These are phyloP conservation scores for Bruguiera gymnorhiza DNA, from an alignment of 345 rosid genomes.

Conservation along the genomic window DNA sequence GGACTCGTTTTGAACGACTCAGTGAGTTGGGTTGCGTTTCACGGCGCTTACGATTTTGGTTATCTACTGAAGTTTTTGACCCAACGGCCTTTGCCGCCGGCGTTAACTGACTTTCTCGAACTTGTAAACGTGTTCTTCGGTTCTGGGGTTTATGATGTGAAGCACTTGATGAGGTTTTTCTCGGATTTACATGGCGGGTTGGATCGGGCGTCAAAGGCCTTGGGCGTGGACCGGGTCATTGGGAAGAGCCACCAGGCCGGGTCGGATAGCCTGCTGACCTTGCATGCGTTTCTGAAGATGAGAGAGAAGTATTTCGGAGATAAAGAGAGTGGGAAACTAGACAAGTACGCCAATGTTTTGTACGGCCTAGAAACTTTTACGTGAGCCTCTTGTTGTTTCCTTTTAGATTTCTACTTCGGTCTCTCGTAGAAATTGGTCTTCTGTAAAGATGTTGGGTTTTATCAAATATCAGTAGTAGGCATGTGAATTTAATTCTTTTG, in stretches of 20 bases:
- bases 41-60: slow-evolving; percentile 93
- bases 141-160: slow-evolving; percentile 58
- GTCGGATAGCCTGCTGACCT: slow-evolving; percentile 81
- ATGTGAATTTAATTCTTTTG: neutral
- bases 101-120: slow-evolving; percentile 46
- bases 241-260: slow-evolving; percentile 95
- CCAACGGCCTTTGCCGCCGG: slow-evolving; percentile 47
- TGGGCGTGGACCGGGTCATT: slow-evolving; percentile 59
- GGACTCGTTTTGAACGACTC: slow-evolving; percentile 70
- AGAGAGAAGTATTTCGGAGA: slow-evolving; percentile 52
- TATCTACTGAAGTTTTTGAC: slow-evolving; percentile 80
- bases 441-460: slow-evolving; percentile 1
- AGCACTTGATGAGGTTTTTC: slow-evolving; percentile 74
- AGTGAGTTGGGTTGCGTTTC: slow-evolving; percentile 90
- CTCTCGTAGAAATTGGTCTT: neutral
- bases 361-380: slow-evolving; percentile 50
- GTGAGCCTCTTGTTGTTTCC: neutral
- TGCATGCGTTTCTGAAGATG: slow-evolving; percentile 73
- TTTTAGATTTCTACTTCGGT: neutral
- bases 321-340: slow-evolving; percentile 44
- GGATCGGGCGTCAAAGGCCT: slow-evolving; percentile 57
- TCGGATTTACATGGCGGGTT: slow-evolving; percentile 63
- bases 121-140: slow-evolving; percentile 57
- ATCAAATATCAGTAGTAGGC: neutral
- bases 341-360: slow-evolving; percentile 72